These are phyloP conservation scores for Fusarium sp. DNA, from an alignment of 2,329 filamentous ascomycete species.

Conservation along the genomic window DNA sequence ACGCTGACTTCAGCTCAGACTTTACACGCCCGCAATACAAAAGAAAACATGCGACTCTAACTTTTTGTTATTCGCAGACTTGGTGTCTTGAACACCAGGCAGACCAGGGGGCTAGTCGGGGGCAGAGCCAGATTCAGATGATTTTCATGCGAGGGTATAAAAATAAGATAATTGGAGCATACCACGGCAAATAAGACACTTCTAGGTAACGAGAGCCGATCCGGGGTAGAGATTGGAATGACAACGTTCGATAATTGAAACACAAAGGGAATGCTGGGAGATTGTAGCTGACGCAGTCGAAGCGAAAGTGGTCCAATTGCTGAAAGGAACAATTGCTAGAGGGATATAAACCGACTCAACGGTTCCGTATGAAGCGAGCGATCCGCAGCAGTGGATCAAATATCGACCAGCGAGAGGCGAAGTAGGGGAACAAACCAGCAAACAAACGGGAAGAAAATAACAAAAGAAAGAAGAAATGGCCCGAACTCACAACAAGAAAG, in stretches of 20 bases:
- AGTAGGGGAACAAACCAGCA: slow-evolving; percentile 24
- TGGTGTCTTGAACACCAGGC: slow-evolving; percentile 31
- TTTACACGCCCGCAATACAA: not conserved
- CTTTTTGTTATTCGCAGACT: slow-evolving; percentile 1
- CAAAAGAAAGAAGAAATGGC: slow-evolving; percentile 40
- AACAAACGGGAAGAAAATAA: slow-evolving; percentile 11
- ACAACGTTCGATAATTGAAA: slow-evolving; percentile 42
- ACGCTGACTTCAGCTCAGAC: slow-evolving; percentile 39
- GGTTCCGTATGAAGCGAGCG: slow-evolving; percentile 17
- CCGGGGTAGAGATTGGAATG: slow-evolving; percentile 38
- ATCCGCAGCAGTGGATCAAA: slow-evolving; percentile 17
- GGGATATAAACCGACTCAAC: slow-evolving; percentile 20
- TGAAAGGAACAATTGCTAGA: slow-evolving; percentile 9
- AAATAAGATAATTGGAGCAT: slow-evolving; percentile 42
- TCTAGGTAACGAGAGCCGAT: slow-evolving; percentile 30
- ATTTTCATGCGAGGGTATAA: slow-evolving; percentile 33
- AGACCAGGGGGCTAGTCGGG: slow-evolving; percentile 32
- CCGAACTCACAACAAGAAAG: slow-evolving; percentile 73
- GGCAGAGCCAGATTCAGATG: slow-evolving; percentile 35
- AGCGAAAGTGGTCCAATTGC: slow-evolving; percentile 20
- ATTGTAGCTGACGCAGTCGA: slow-evolving; percentile 28
- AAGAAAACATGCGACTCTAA: slow-evolving; percentile 29
- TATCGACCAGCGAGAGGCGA: slow-evolving; percentile 39
- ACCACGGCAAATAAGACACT: slow-evolving; percentile 45
- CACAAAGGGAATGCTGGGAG: slow-evolving; percentile 41